Conservation (phyloP, 2,329 filamentous ascomycete species). For the Cercospora sp. region DNA sequence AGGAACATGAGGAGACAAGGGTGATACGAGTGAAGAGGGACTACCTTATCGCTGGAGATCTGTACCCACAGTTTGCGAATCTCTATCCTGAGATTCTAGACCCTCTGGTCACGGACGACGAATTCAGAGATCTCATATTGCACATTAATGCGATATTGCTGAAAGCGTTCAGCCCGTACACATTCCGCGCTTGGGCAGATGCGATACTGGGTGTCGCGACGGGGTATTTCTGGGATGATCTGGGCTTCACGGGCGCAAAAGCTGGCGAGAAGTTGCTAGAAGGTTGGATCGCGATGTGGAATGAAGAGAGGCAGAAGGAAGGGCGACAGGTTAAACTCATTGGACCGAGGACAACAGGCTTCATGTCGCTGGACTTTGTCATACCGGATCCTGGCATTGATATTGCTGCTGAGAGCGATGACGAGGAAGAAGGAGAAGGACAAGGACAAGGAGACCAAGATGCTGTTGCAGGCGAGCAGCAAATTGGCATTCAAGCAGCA, state of each 20-base stretch:
- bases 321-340: conserved; percentile 71
- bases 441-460: conserved; percentile 19
- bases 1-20: conserved; percentile 73
- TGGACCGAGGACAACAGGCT: conserved; percentile 76
- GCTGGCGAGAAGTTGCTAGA: conserved; percentile 69
- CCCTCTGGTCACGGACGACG: conserved; percentile 77
- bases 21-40: conserved; percentile 90
- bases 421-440: conserved; percentile 28
- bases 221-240: conserved; percentile 92
- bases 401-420: conserved; percentile 26
- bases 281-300: conserved; percentile 84
- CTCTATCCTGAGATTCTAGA: conserved; percentile 95
- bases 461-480: neutral
- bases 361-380: conserved; percentile 82
- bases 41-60: conserved; percentile 82
- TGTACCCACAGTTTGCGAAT: conserved; percentile 91
- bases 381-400: conserved; percentile 74
- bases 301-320: conserved; percentile 61
- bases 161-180: conserved; percentile 77
- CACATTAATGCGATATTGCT: conserved; percentile 77
- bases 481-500: neutral
- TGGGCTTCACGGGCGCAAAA: conserved; percentile 77
- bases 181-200: conserved; percentile 75
- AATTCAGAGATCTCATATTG: conserved; percentile 80
- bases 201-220: conserved; percentile 76